These are phyloP conservation scores for Neurospora sp. DNA, from an alignment of 495 filamentous ascomycete species.

Conservation along the genomic window DNA sequence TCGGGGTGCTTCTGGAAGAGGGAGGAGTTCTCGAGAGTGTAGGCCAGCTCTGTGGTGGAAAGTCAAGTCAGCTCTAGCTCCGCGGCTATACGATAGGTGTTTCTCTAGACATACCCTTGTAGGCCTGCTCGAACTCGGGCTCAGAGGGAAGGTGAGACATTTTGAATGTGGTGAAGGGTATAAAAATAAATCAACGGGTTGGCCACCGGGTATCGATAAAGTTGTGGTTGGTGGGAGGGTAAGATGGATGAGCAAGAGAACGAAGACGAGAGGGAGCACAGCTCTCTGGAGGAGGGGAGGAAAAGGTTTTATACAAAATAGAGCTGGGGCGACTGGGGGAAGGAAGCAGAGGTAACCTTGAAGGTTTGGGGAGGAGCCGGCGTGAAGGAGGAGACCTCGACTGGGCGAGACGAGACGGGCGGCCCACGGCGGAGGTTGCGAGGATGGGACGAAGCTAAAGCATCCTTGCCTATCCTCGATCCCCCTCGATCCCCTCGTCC, in stretches of 20 bases:
- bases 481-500: not conserved
- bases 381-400: not conserved
- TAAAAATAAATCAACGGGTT: not conserved
- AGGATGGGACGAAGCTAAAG: not conserved
- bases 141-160: slow-evolving; percentile 84
- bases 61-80: not conserved
- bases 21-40: slow-evolving; percentile 84
- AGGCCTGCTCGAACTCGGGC: slow-evolving; percentile 98
- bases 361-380: not conserved
- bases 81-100: not conserved
- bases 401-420: slow-evolving; percentile 2
- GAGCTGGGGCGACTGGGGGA: not conserved
- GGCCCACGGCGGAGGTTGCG: not conserved
- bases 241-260: slow-evolving; percentile 3
- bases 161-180: slow-evolving; percentile 12
- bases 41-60: slow-evolving; percentile 64
- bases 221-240: slow-evolving; percentile 6
- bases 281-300: slow-evolving; percentile 4
- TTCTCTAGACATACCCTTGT: slow-evolving; percentile 56
- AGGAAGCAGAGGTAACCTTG: slow-evolving; percentile 1
- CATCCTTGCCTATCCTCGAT: not conserved
- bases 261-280: not conserved
- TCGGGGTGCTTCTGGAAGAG: slow-evolving; percentile 92
- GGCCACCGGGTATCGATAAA: slow-evolving; percentile 6
- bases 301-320: not conserved